Evolutionary conservation across 306 rosid genomes (phyloP).

Genomic region (Lupinus albus): DNA sequence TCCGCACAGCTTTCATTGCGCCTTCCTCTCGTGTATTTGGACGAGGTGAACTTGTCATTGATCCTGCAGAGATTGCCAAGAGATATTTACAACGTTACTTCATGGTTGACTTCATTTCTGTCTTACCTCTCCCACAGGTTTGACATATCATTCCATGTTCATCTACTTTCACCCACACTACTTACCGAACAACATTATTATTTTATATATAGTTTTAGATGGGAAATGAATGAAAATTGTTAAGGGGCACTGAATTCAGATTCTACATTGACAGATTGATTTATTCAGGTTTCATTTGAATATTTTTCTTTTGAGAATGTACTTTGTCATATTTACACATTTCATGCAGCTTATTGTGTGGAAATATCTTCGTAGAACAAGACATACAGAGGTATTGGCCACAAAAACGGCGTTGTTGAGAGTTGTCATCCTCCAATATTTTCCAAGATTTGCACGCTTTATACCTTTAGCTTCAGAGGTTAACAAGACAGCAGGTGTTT

Average conservation of each 20-base stretch:
- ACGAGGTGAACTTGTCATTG: conserved; percentile 94
- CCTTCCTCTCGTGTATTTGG: conserved; percentile 95
- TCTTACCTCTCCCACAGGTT: conserved; percentile 91
- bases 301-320: neutral
- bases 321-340: neutral
- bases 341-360: conserved; percentile 65
- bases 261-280: neutral
- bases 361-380: conserved; percentile 53
- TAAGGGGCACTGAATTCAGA: neutral
- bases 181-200: neutral
- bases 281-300: neutral
- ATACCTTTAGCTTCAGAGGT: conserved; percentile 78
- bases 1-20: conserved; percentile 83
- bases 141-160: neutral
- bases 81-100: conserved; percentile 77
- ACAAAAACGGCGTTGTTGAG: conserved; percentile 70
- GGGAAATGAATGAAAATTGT: conserved; percentile 22
- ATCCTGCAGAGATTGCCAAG: conserved; percentile 71
- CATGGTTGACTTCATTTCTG: conserved; percentile 66
- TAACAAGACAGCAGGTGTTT: conserved; percentile 83
- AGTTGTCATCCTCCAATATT: conserved; percentile 64
- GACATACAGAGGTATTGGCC: conserved; percentile 58
- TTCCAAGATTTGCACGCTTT: conserved; percentile 77
- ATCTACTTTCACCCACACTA: neutral
- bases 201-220: neutral